phyloP scores from a whole-genome alignment of 139 green algal species.

The Picochlorum sp. region DNA sequence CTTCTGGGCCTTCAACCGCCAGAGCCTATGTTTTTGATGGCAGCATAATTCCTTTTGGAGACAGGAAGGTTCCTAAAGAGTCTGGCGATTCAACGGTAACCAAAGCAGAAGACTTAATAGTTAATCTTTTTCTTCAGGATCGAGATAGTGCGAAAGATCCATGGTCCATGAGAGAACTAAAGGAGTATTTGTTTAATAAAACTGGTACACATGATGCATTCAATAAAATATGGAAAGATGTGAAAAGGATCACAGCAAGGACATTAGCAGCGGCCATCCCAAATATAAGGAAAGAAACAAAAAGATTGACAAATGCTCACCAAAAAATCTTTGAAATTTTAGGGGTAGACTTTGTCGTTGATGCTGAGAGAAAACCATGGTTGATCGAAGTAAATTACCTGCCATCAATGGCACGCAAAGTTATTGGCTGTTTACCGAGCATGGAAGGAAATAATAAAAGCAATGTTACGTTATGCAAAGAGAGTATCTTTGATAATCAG shows the following conservation, averaged over 20 bases:
- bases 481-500: constrained; percentile 42
- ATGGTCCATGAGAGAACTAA: constrained; percentile 42
- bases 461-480: not conserved
- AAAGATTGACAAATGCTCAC: not conserved
- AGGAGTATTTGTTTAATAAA: constrained; percentile 14
- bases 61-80: not conserved
- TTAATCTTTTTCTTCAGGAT: constrained; percentile 60
- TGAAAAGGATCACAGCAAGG: constrained; percentile 15
- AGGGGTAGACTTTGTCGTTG: constrained; percentile 61
- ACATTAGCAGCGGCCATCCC: constrained; percentile 21
- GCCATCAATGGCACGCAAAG: constrained; percentile 48
- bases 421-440: constrained; percentile 7
- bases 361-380: constrained; percentile 37
- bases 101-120: constrained; percentile 18
- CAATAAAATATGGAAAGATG: constrained; percentile 14
- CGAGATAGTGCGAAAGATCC: constrained; percentile 19
- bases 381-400: constrained; percentile 62
- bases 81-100: not conserved
- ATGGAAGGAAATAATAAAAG: not conserved
- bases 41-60: constrained; percentile 46
- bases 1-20: constrained; percentile 20
- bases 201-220: constrained; percentile 1
- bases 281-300: constrained; percentile 1
- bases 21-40: constrained; percentile 42
- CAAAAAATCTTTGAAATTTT: constrained; percentile 41